A percentile compares a stretch with the other conserved stretches of the same genome.
phyloP scores from a whole-genome alignment of 345 rosid species.

The Trapa incisa region DNA sequence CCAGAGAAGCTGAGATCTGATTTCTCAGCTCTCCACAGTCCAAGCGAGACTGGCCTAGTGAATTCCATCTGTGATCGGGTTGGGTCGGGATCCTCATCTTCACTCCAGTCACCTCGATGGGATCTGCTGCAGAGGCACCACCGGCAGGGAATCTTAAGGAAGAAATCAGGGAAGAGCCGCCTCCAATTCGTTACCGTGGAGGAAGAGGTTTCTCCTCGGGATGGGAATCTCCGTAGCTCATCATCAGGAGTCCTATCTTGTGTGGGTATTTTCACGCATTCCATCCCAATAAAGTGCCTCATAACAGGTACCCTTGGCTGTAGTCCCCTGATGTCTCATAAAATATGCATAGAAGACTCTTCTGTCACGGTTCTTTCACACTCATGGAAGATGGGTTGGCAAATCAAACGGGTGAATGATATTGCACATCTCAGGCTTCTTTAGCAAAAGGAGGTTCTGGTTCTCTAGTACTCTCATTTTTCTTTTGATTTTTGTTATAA shows the following conservation, averaged over 20 bases:
- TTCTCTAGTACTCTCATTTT: neutral
- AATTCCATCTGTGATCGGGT: slow-evolving; percentile 38
- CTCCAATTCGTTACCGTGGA: slow-evolving; percentile 59
- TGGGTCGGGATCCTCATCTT: slow-evolving; percentile 12
- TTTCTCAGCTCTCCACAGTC: slow-evolving; percentile 27
- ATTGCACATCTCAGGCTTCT: slow-evolving; percentile 82
- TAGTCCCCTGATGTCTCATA: slow-evolving; percentile 60
- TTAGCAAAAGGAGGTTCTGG: slow-evolving; percentile 14
- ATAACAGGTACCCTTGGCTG: slow-evolving; percentile 73
- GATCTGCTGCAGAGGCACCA: slow-evolving; percentile 51
- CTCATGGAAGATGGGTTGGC: slow-evolving; percentile 85
- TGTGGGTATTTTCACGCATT: slow-evolving; percentile 71
- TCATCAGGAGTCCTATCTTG: slow-evolving; percentile 29
- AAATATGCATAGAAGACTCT: slow-evolving; percentile 77
- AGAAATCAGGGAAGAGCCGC: slow-evolving; percentile 90
- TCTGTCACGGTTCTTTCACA: slow-evolving; percentile 78
- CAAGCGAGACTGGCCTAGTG: slow-evolving; percentile 13
- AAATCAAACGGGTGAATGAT: slow-evolving; percentile 78
- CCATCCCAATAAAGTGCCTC: slow-evolving; percentile 76
- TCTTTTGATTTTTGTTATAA: neutral
- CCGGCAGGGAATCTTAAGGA: slow-evolving; percentile 43
- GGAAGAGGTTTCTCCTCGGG: slow-evolving; percentile 8
- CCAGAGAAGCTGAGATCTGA: slow-evolving; percentile 61
- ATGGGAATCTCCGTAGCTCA: slow-evolving; percentile 24
- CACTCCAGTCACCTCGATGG: slow-evolving; percentile 40